Base-by-base conservation (phyloP, 2,329 filamentous ascomycete genomes). In the Diaporthe sp. region DNA sequence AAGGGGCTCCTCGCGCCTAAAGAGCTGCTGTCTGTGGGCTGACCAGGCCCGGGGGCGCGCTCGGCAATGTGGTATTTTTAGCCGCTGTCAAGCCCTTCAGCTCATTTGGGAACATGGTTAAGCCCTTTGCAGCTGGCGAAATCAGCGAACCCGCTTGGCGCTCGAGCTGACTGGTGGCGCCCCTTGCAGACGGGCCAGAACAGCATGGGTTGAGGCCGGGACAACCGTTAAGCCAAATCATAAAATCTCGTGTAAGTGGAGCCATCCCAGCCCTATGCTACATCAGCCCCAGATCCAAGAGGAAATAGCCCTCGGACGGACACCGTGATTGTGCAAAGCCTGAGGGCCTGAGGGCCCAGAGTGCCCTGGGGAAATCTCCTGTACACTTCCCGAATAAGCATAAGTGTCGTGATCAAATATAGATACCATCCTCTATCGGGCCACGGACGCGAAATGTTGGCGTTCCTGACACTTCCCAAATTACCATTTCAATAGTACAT, bases 231-330 rank as follows among this genome's bases (percentile, higher is more conserved):
- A 27, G 58, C 58, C 58, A 44, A 63, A 66, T 66, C 63, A 66
- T 19, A 66, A 56, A 66, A 66, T 37, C 63, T 66, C 63, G 63
- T 66, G 63, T 66, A 66, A 66, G 63, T 51, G 63, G 63, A 66
- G 63, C 44, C 63, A 37, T 27, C 44, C 30, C 63, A 66, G 63
- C 63, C 63, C 63, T 66, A 66, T 66, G 63, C 63, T 51, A 51
- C 63, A 51, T 51, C 44, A 66, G 63, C 63, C 63, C 63, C 63
- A 51, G 63, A 66, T 66, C 63, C 63, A 13, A 22, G 10, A 25
- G 63, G 30, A 66, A 66, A 66, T 66, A 51, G 44, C 35, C 63
- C 63, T 66, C 63, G 63, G 63, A 17, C 63, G 63, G 22, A 66
- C 19, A 66, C 63, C 63, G 63, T 66, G 63, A 51, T 3, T 50